phyloP scores from a whole-genome alignment of 257 asterid genomes.

The Gentiana macrophylla region DNA sequence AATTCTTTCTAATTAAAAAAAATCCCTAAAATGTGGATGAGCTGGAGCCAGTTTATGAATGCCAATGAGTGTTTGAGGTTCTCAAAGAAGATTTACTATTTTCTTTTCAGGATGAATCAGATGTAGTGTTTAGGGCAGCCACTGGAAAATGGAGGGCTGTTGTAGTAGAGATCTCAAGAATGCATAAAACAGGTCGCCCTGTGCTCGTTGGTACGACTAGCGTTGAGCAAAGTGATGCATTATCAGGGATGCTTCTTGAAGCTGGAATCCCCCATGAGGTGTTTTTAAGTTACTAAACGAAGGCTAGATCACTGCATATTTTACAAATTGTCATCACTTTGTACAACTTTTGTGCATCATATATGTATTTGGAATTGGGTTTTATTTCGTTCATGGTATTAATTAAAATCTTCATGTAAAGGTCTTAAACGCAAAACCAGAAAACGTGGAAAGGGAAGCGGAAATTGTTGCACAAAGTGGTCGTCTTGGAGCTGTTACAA shows the following conservation, averaged over 20 bases:
- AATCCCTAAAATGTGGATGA: too few species aligned
- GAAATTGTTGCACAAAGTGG: constrained; percentile 99
- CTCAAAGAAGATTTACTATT: neutral
- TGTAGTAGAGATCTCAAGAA: constrained; percentile 94
- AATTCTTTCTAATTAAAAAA: neutral
- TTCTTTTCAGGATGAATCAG: constrained; percentile 77
- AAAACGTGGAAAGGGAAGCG: constrained; percentile 99
- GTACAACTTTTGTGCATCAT: neutral
- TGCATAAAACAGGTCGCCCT: constrained; percentile 94
- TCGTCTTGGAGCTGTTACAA: constrained; percentile 95
- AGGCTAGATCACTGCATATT: constrained; percentile 3
- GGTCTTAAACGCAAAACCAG: constrained; percentile 99
- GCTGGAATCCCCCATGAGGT: constrained; percentile 93
- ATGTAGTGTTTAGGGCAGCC: constrained; percentile 86
- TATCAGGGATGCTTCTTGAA: constrained; percentile 78
- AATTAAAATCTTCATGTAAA: constrained; percentile 9
- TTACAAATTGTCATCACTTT: constrained; percentile 3
- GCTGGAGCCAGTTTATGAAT: too few species aligned
- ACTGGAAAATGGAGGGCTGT: constrained; percentile 95
- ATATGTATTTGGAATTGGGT: neutral
- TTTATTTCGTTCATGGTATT: constrained; percentile 4
- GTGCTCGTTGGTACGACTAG: constrained; percentile 98
- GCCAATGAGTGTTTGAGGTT: neutral
- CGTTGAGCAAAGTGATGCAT: constrained; percentile 96
- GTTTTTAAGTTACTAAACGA: constrained; percentile 10